Evolutionary conservation across 192 early-diverging fungal species (phyloP).

Genomic region (Dimargaris cristalligena): DNA sequence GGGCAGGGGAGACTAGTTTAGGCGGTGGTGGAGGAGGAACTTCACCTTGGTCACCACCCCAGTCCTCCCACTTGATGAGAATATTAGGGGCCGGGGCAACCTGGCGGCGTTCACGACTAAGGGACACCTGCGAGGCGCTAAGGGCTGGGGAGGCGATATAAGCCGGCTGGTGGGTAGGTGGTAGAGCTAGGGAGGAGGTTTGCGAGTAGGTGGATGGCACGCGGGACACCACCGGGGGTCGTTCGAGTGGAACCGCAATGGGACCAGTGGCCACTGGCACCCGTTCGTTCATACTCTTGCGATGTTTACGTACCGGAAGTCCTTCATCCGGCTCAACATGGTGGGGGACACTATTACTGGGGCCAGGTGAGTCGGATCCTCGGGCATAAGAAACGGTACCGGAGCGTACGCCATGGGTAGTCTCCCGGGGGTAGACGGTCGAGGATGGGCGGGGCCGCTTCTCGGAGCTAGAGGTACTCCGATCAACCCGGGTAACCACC

Average conservation of each 20-base stretch:
- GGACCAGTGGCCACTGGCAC: not conserved
- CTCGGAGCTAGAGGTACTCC: not conserved
- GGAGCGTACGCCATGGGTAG: not conserved
- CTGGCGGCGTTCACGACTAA: not conserved
- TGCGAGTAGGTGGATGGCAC: not conserved
- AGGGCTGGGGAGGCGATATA: not conserved
- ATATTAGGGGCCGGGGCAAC: not conserved
- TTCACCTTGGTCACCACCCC: not conserved
- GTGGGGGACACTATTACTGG: no score
- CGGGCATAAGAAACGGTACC: not conserved
- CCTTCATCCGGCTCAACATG: not conserved
- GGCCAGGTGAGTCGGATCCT: not conserved
- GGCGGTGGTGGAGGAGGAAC: not conserved
- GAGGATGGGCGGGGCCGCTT: constrained; percentile 1
- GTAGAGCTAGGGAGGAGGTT: not conserved
- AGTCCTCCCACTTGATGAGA: not conserved
- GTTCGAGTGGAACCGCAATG: not conserved
- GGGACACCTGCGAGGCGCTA: not conserved
- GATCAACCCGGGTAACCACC: not conserved
- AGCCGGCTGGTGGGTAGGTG: not conserved
- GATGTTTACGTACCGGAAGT: not conserved
- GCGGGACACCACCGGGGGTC: not conserved
- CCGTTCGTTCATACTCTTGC: not conserved
- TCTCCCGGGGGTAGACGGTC: not conserved
- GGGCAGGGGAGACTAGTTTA: no score